These are phyloP conservation scores for Fusarium beomiforme DNA, from an alignment of 2,329 filamentous ascomycete genomes.

Conservation along the genomic window DNA sequence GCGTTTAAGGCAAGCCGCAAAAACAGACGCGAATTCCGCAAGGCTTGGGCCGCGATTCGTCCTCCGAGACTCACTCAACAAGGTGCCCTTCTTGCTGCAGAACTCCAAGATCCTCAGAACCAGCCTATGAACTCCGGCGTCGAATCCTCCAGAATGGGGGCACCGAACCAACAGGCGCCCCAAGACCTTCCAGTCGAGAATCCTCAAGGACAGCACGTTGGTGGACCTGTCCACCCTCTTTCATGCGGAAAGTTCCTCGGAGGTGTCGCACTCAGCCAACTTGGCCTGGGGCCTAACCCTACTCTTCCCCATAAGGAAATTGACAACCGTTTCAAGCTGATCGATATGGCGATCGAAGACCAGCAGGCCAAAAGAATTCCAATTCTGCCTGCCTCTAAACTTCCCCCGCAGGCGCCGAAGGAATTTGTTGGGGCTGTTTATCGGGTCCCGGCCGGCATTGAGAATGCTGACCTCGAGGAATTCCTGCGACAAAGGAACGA, in stretches of 20 bases:
- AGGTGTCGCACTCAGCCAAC: neutral
- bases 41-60: neutral
- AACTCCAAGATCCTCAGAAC: neutral
- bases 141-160: neutral
- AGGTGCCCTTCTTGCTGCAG: neutral
- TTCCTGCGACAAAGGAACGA: slow-evolving; percentile 15
- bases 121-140: neutral
- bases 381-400: slow-evolving; percentile 39
- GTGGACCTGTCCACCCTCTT: neutral
- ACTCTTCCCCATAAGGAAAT: slow-evolving; percentile 15
- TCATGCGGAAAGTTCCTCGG: neutral
- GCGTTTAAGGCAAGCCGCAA: neutral
- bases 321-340: slow-evolving; percentile 21
- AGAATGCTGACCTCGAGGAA: neutral
- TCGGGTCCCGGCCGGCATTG: slow-evolving; percentile 17
- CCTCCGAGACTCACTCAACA: neutral
- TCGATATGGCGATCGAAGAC: slow-evolving; percentile 36
- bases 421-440: slow-evolving; percentile 29
- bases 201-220: neutral
- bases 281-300: neutral
- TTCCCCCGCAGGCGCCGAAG: slow-evolving; percentile 43
- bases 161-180: neutral
- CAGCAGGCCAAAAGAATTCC: slow-evolving; percentile 43
- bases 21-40: neutral
- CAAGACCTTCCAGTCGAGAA: neutral